Percentiles rank a stretch among this genome's conserved stretches.
Evolutionary conservation across 345 rosid species (phyloP).

Genomic region (Brassica nigra): DNA sequence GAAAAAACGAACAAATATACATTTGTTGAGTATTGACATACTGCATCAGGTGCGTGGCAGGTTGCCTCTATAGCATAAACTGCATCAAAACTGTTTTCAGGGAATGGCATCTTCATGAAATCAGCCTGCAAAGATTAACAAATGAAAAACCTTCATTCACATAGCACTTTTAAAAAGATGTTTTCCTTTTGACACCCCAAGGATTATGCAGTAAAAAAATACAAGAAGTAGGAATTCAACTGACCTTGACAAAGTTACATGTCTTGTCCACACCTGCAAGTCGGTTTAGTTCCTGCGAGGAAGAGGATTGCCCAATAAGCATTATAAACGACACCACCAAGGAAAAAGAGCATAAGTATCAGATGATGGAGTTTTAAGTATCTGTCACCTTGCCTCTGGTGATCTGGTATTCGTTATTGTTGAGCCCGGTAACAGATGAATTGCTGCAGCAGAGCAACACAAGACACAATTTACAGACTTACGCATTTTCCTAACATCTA

Average conservation of each 20-base stretch:
- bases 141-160: background rate
- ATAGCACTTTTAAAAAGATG: background rate
- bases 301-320: background rate
- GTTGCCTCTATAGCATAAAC: conserved; percentile 98
- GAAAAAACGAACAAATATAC: conserved; percentile 18
- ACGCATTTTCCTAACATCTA: background rate
- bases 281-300: conserved; percentile 71
- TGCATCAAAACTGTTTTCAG: conserved; percentile 87
- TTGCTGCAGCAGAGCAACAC: conserved; percentile 54
- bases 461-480: conserved; percentile 4
- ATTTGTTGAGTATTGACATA: conserved; percentile 45
- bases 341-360: background rate
- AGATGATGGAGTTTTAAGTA: too few species aligned
- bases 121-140: conserved; percentile 68
- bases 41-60: conserved; percentile 99
- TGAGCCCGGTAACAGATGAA: conserved; percentile 79
- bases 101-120: conserved; percentile 98
- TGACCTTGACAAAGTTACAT: conserved; percentile 91
- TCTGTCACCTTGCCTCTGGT: conserved; percentile 83
- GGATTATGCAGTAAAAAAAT: too few species aligned
- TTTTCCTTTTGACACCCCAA: background rate
- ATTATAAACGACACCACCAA: background rate
- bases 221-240: background rate
- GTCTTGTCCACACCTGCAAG: conserved; percentile 81
- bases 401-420: conserved; percentile 98